Percentiles rank a stretch among this genome's conserved stretches.
Evolutionary conservation across 202 grass and related monocot genomes (phyloP).

Genomic region (Carex arenaria): DNA sequence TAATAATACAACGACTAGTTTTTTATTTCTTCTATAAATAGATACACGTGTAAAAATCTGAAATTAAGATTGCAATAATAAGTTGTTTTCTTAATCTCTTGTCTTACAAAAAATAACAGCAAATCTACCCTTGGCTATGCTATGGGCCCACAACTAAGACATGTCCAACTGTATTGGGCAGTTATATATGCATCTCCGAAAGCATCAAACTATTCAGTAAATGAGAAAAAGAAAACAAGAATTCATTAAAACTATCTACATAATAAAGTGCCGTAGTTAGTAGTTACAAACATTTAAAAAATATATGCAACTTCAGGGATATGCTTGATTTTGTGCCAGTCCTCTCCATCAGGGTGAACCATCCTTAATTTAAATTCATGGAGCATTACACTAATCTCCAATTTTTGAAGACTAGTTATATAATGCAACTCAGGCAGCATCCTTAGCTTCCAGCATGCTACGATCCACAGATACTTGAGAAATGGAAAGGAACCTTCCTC

Average conservation of each 20-base stretch:
- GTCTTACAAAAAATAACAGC: too few species aligned
- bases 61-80: too few species aligned
- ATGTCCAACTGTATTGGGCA: too few species aligned
- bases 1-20: too few species aligned
- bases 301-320: neutral
- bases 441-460: neutral
- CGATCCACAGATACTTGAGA: conserved; percentile 10
- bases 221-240: neutral
- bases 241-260: neutral
- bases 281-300: neutral
- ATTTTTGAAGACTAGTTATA: neutral
- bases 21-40: too few species aligned
- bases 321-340: conserved; percentile 14
- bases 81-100: too few species aligned
- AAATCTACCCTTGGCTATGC: too few species aligned
- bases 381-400: neutral
- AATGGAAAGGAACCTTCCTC: neutral
- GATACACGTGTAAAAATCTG: too few species aligned
- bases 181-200: too few species aligned
- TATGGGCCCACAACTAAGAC: too few species aligned
- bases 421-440: conserved; percentile 11
- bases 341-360: neutral
- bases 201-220: neutral
- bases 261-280: neutral
- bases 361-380: conserved; percentile 4